These are phyloP conservation scores for Daldinia caldariorum DNA, from an alignment of 495 filamentous ascomycete genomes.

Conservation along the genomic window DNA sequence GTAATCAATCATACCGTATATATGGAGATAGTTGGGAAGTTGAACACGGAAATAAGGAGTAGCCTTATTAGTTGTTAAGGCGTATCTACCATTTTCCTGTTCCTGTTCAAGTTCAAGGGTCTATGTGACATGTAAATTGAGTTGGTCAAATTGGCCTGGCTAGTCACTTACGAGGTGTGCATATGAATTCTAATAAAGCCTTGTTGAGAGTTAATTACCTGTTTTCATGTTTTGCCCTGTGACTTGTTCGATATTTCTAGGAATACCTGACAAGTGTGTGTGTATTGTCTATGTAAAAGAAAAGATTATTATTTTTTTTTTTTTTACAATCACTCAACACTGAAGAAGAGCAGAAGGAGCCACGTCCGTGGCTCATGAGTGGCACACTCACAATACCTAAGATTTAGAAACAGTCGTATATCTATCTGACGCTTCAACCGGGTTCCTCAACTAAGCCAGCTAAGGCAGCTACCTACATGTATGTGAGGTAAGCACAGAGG, in stretches of 20 bases:
- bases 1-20: slow-evolving; percentile 18
- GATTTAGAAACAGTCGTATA: background rate
- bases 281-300: no score
- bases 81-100: background rate
- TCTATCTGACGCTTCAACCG: no score
- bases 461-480: no score
- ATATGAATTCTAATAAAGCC: background rate
- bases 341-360: no score
- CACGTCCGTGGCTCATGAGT: no score
- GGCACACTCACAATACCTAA: no score
- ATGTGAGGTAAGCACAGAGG: no score
- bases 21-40: background rate
- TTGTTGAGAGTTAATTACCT: background rate
- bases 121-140: background rate
- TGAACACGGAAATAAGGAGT: background rate
- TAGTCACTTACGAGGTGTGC: background rate
- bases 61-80: background rate
- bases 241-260: background rate
- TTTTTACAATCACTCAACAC: no score
- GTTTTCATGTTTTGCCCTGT: background rate
- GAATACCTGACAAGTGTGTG: no score
- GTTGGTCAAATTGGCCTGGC: background rate
- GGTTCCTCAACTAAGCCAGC: no score
- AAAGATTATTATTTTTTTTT: no score
- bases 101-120: background rate